Evolutionary conservation across 768 basidiomycete genomes (phyloP).

Genomic region (Rhizopogon roseolus): DNA sequence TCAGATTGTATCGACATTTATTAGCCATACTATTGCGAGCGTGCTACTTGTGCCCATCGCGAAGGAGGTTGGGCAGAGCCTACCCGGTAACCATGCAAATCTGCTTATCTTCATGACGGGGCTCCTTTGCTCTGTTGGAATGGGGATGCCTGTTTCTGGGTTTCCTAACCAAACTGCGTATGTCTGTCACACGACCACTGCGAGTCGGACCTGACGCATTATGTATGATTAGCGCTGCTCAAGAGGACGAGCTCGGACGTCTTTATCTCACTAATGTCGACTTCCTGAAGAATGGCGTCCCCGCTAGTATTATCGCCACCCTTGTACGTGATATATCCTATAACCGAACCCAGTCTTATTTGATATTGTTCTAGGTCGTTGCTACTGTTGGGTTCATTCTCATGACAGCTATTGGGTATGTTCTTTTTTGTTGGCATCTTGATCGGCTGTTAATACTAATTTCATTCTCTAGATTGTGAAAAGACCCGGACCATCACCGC

Average conservation of each 20-base stretch:
- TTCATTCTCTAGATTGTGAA: not conserved
- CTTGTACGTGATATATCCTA: slow-evolving; percentile 42
- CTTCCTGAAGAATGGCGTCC: slow-evolving; percentile 91
- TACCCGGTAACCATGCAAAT: slow-evolving; percentile 65
- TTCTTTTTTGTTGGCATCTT: slow-evolving; percentile 7
- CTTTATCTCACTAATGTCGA: slow-evolving; percentile 81
- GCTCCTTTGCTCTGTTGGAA: slow-evolving; percentile 89
- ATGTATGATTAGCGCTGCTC: slow-evolving; percentile 60
- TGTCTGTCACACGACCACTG: slow-evolving; percentile 24
- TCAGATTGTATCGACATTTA: slow-evolving; percentile 87
- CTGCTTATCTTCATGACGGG: slow-evolving; percentile 92
- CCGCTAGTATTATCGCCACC: slow-evolving; percentile 87
- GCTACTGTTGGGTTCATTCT: slow-evolving; percentile 80
- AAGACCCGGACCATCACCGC: not conserved
- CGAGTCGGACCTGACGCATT: not conserved
- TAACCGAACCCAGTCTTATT: not conserved
- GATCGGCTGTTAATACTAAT: not conserved
- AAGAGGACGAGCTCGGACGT: slow-evolving; percentile 92
- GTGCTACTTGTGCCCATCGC: slow-evolving; percentile 97
- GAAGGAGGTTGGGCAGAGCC: slow-evolving; percentile 76
- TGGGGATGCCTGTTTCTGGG: slow-evolving; percentile 99
- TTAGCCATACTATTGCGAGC: slow-evolving; percentile 96
- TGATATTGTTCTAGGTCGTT: slow-evolving; percentile 53
- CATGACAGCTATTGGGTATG: slow-evolving; percentile 70
- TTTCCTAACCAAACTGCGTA: slow-evolving; percentile 98